Evolutionary conservation across 208 protist genomes (phyloP).

Genomic region (Vickermania spadyakhi): DNA sequence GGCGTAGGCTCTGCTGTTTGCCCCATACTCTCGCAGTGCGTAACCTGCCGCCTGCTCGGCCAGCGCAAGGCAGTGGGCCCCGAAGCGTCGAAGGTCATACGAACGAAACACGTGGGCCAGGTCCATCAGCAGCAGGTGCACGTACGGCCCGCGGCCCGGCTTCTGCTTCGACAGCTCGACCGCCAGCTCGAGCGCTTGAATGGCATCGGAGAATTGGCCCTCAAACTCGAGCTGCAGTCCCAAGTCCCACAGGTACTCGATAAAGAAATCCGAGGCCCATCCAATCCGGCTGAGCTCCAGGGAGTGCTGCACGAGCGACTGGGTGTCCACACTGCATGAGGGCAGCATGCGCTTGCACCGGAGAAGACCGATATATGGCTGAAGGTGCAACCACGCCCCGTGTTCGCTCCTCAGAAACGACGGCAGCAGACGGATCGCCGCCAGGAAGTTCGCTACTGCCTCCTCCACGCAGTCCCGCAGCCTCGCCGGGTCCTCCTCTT

Average conservation of each 20-base stretch:
- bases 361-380: constrained; percentile 68
- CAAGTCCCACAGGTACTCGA: constrained; percentile 57
- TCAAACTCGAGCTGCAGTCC: constrained; percentile 54
- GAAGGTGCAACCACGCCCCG: constrained; percentile 67
- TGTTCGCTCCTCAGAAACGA: constrained; percentile 61
- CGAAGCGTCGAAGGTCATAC: constrained; percentile 44
- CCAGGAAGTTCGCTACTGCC: constrained; percentile 45
- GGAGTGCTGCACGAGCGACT: constrained; percentile 43
- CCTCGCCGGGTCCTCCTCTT: constrained; percentile 11
- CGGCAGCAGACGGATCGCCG: constrained; percentile 56
- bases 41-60: constrained; percentile 44
- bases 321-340: constrained; percentile 59
- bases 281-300: constrained; percentile 63
- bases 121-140: constrained; percentile 54
- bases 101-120: constrained; percentile 58
- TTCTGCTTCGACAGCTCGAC: constrained; percentile 59
- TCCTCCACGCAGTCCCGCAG: constrained; percentile 52
- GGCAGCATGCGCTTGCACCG: constrained; percentile 64
- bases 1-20: constrained; percentile 37
- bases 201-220: constrained; percentile 37
- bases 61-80: constrained; percentile 37
- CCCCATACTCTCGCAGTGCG: constrained; percentile 36
- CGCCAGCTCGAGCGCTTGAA: constrained; percentile 43
- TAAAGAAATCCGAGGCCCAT: constrained; percentile 69
- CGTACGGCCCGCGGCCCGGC: constrained; percentile 32